A percentile compares a stretch with the other conserved stretches of the same genome.
phyloP scores from a whole-genome alignment of 139 green algal species.

The Coelastrella sp. region DNA sequence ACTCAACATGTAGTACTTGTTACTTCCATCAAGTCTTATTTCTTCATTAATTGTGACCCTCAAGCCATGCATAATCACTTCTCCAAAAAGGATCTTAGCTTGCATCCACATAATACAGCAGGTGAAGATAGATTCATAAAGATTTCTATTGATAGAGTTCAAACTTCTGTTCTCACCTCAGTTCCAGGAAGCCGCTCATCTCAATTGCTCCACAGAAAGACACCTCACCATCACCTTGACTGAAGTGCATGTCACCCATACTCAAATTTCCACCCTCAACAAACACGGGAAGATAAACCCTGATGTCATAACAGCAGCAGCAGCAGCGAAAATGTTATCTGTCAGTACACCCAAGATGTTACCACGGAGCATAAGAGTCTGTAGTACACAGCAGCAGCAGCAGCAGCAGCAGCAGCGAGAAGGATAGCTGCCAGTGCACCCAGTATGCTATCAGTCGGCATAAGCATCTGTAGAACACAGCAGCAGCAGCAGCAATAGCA shows the following conservation, averaged over 20 bases:
- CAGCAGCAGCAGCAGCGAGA: not conserved
- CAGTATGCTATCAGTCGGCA: not conserved
- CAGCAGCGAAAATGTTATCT: not conserved
- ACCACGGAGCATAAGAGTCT: no score
- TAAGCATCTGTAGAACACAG: not conserved
- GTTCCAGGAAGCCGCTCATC: slow-evolving; percentile 80
- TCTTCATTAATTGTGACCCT: no score
- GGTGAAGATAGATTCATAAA: not conserved
- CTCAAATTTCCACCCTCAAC: slow-evolving; percentile 78
- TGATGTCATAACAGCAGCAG: slow-evolving; percentile 21
- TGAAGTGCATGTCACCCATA: slow-evolving; percentile 86
- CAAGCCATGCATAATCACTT: no score
- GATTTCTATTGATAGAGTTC: no score
- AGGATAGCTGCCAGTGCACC: not conserved
- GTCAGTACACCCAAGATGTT: no score
- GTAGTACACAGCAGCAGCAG: not conserved
- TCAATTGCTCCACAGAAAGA: slow-evolving; percentile 82
- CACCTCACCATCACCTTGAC: slow-evolving; percentile 81
- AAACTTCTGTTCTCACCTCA: slow-evolving; percentile 74
- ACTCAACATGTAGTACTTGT: no score
- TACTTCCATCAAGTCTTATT: no score
- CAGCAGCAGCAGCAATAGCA: not conserved
- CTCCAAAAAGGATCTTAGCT: no score
- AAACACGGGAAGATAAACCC: slow-evolving; percentile 84
- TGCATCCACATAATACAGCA: no score